Conservation (phyloP, 2,329 filamentous ascomycete genomes). For the Stachybotrys chartarum region DNA sequence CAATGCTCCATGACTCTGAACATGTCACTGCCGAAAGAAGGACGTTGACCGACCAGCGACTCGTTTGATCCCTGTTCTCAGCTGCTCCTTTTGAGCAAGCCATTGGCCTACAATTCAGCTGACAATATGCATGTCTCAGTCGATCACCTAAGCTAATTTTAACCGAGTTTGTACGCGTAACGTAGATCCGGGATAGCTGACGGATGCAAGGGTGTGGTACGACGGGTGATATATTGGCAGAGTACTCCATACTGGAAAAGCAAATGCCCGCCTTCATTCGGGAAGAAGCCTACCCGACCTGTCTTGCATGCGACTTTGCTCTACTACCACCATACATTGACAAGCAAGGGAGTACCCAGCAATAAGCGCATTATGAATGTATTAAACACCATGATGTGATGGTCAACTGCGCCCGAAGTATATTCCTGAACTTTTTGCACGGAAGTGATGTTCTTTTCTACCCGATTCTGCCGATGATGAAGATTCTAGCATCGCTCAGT, state of each 20-base stretch:
- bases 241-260: neutral
- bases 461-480: no score
- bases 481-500: no score
- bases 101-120: neutral
- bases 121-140: neutral
- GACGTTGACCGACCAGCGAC: neutral
- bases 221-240: neutral
- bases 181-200: neutral
- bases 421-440: no score
- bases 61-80: neutral
- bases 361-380: neutral
- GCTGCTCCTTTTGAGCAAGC: neutral
- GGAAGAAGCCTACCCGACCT: neutral
- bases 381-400: neutral
- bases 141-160: neutral
- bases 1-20: neutral
- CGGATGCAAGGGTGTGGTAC: neutral
- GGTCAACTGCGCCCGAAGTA: neutral
- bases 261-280: neutral
- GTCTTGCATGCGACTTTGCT: neutral
- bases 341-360: neutral
- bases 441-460: no score
- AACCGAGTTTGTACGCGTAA: neutral
- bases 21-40: neutral
- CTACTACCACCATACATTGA: neutral